Percentiles rank a stretch among this genome's conserved stretches.
Conservation (phyloP, 805 yeast species). For the Metschnikowia shivogae region DNA sequence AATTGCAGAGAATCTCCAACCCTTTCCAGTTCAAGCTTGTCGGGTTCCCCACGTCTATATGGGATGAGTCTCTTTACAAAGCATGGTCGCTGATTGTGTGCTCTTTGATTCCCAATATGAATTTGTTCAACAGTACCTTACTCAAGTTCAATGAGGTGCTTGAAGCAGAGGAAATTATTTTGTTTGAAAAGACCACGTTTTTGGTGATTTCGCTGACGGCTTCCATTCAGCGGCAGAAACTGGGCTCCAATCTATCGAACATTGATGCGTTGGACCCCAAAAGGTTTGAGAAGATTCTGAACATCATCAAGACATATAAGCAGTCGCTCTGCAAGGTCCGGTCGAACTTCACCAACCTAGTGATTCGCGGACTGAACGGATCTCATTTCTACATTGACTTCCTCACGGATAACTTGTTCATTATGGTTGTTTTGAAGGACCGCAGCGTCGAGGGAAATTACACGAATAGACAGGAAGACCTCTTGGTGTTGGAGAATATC, state of each 20-base stretch:
- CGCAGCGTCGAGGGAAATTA: conserved; percentile 19
- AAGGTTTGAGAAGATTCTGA: conserved; percentile 89
- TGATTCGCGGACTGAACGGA: conserved; percentile 57
- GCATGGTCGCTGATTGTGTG: conserved; percentile 98
- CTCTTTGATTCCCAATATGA: conserved; percentile 89
- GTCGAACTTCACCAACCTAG: conserved; percentile 74
- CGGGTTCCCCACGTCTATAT: conserved; percentile 93
- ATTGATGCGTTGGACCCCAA: conserved; percentile 66
- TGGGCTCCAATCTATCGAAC: conserved; percentile 5
- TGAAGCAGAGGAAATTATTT: conserved; percentile 83
- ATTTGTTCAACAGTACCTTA: conserved; percentile 69
- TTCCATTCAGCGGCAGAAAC: conserved; percentile 27
- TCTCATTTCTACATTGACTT: conserved; percentile 49
- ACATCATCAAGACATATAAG: conserved; percentile 89
- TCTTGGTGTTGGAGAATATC: conserved; percentile 52
- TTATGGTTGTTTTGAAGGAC: conserved; percentile 54
- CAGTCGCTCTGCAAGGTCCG: conserved; percentile 86
- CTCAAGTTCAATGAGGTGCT: conserved; percentile 66
- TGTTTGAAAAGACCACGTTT: conserved; percentile 92
- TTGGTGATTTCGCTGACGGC: conserved; percentile 67
- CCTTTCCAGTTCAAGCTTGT: conserved; percentile 61
- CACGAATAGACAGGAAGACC: conserved; percentile 37
- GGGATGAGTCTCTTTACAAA: conserved; percentile 94
- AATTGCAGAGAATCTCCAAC: conserved; percentile 67
- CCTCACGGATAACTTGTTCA: conserved; percentile 56